Base-by-base conservation (phyloP, 2,329 filamentous ascomycete species). In the Dendryphion nanum region DNA sequence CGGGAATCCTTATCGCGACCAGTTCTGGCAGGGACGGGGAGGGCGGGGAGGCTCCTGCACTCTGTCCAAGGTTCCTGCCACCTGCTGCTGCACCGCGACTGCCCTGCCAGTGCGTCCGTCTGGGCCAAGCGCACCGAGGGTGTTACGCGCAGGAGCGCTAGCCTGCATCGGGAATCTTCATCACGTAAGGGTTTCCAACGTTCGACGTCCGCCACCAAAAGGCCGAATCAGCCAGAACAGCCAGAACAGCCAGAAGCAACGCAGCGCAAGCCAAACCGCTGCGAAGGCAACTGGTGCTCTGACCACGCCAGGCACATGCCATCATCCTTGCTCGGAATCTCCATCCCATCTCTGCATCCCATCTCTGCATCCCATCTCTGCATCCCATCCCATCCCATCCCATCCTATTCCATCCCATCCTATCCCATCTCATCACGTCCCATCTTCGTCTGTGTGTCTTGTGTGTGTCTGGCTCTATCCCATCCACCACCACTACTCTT, bases 1-100 rank as follows among this genome's bases (percentile, higher is more conserved):
- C 18, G 4, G 17, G 30, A 19, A 41, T 3, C 39, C 60, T 65
- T 64, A 64, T 64, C 61, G 48, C 44, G 35, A 40, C n/a, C n/a
- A n/a, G n/a, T n/a, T n/a, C n/a, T n/a, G n/a, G n/a, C n/a, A n/a
- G n/a, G n/a, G n/a, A n/a, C n/a, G n/a, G n/a, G 37, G 47, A 41
- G 40, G 38, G 35, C 47, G 38, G 44, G 47, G 41, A 41, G 40
- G 31, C 35, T 37, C 23, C 23, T 26, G 23, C 23, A 8, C 23
- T 26, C n/a, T n/a, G n/a, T n/a, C n/a, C n/a, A n/a, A n/a, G n/a
- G n/a, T n/a, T n/a, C n/a, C n/a, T n/a, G n/a, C n/a, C n/a, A n/a
- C n/a, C n/a, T n/a, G n/a, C n/a, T n/a, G n/a, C n/a, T n/a, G n/a
- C n/a, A n/a, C n/a, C n/a, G n/a, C n/a, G n/a, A n/a, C n/a, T n/a